Evolutionary conservation across 352 stramenopile genomes (phyloP), one percentile per base, ranked within the genome.

Genomic region (Pythium folliculosum): DNA sequence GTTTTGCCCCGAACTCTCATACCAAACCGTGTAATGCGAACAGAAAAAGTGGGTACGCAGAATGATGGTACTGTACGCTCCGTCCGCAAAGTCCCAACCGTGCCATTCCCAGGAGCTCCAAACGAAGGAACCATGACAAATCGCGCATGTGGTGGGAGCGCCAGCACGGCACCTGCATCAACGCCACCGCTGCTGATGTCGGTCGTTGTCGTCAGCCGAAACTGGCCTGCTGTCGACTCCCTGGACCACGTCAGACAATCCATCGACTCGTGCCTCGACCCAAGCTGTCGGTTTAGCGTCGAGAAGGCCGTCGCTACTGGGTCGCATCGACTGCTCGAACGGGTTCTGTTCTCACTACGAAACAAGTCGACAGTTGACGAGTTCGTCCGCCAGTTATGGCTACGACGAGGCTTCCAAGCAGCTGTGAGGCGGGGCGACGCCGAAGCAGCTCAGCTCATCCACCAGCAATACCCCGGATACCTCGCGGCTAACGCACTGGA

Each of bases 241-340:
- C 60, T 67, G 0, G n/a, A 60, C 25, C 60, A 67, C 32, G 60
- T 67, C 0, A 51, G 19, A 7, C 60, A 30, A 1, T 40, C 17
- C 1, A 60, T 67, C 13, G 60, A 67, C 27, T 23, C 48, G 25
- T 67, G 23, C 27, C 44, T 67, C 2, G 60, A 67, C 32, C 32
- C 23, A 16, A 55, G 35, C n/a, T 0, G 17, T 4, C 38, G 40
- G 50, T 60, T 47, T 40, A 43, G 13, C 25, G 50, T 53, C 13
- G 60, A 47, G 27, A 22, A 21, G 17, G 60, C 60, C 2, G 60
- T 59, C 1, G 37, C 50, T 1, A 35, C 8, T 30, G 50, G 60
- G 3, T 60, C 50, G 5, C 8, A 17, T 23, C 22, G 60, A 17
- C 51, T 67, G 30, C 23, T 67, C 17, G 16, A 60, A 12, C 60